These are phyloP conservation scores for Rosa multiflora DNA, from an alignment of 306 rosid genomes.

Conservation along the genomic window DNA sequence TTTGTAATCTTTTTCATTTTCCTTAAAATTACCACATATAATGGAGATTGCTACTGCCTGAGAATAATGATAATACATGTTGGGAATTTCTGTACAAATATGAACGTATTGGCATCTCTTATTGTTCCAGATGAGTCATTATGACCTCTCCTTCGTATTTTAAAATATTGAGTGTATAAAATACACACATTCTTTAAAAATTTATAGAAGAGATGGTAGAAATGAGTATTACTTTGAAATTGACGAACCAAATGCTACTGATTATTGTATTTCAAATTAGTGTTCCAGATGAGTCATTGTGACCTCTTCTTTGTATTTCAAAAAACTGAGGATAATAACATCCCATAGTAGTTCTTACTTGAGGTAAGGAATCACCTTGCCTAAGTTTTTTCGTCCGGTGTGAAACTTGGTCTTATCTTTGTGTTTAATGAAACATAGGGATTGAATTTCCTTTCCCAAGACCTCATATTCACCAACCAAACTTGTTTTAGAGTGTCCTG, in stretches of 20 bases:
- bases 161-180: neutral
- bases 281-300: neutral
- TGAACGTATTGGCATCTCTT: neutral
- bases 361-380: neutral
- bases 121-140: neutral
- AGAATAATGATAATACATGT: slow-evolving; percentile 21
- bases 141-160: neutral
- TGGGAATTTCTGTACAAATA: slow-evolving; percentile 8
- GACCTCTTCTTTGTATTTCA: neutral
- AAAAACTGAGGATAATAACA: neutral
- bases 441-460: neutral
- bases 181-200: neutral
- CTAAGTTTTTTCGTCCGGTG: neutral
- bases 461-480: neutral
- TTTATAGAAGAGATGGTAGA: neutral
- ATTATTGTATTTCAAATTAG: too few relatives aligned
- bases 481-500: neutral
- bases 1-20: slow-evolving; percentile 19
- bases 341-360: neutral
- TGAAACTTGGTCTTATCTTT: neutral
- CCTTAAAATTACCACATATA: slow-evolving; percentile 9
- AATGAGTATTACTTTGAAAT: neutral
- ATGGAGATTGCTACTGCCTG: slow-evolving; percentile 9
- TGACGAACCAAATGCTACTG: neutral
- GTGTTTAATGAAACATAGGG: neutral